Percentiles rank a stretch among this genome's conserved stretches.
phyloP scores from a whole-genome alignment of 176 grass and related monocot species.

The Oryza glumipatula region DNA sequence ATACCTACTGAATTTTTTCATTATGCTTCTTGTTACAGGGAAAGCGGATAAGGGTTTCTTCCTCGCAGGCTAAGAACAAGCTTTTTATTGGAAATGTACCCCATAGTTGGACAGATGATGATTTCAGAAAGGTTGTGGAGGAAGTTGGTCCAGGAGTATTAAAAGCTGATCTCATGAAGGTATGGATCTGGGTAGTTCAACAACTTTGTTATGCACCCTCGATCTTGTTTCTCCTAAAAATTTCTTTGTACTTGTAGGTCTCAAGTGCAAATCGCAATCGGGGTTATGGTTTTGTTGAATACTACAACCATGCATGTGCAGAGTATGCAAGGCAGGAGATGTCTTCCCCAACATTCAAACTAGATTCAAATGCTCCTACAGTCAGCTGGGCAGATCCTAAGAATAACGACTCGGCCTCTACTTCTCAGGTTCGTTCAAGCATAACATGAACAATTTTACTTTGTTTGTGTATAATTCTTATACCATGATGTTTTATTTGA shows the following conservation, averaged over 20 bases:
- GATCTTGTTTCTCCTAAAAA: slow-evolving; percentile 32
- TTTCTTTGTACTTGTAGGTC: slow-evolving; percentile 47
- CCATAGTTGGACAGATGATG: slow-evolving; percentile 64
- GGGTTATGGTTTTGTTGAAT: slow-evolving; percentile 86
- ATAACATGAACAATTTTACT: background rate
- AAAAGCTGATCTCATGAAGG: slow-evolving; percentile 63
- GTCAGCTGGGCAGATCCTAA: slow-evolving; percentile 90
- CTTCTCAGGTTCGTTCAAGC: slow-evolving; percentile 57
- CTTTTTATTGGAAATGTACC: slow-evolving; percentile 95
- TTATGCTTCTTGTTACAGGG: slow-evolving; percentile 55
- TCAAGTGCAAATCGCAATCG: slow-evolving; percentile 56
- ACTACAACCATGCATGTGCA: slow-evolving; percentile 92
- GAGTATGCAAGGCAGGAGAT: slow-evolving; percentile 89
- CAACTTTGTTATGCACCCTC: slow-evolving; percentile 5
- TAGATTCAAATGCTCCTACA: slow-evolving; percentile 74
- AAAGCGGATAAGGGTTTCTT: slow-evolving; percentile 72
- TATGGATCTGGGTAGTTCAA: slow-evolving; percentile 11
- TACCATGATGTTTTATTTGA: slow-evolving; percentile 21
- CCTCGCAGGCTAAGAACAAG: slow-evolving; percentile 82
- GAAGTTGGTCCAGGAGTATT: slow-evolving; percentile 84
- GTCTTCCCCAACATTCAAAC: slow-evolving; percentile 79
- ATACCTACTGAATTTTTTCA: slow-evolving; percentile 22
- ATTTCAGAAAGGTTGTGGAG: slow-evolving; percentile 69
- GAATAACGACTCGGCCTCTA: slow-evolving; percentile 63
- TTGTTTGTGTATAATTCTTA: slow-evolving; percentile 11